phyloP scores from a whole-genome alignment of 805 yeast genomes.

The Zygoascus biomembranicola region DNA sequence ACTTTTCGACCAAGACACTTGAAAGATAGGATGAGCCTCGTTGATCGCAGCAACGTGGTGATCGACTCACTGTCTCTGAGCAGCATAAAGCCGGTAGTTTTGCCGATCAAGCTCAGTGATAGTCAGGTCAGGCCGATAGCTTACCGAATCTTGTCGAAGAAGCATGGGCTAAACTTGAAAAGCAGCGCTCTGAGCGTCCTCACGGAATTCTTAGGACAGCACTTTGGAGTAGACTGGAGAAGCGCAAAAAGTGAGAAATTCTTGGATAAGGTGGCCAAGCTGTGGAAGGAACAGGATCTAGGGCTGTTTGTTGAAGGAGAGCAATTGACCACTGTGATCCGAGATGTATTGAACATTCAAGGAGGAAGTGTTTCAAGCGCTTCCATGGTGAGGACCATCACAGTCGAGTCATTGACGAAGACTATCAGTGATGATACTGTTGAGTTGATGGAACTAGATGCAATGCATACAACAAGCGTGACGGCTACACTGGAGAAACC shows the following conservation, averaged over 20 bases:
- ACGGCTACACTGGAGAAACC: background rate
- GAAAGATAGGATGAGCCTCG: background rate
- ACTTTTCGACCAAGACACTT: background rate
- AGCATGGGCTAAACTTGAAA: constrained; percentile 84
- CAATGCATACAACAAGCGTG: background rate
- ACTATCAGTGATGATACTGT: background rate
- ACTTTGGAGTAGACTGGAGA: constrained; percentile 84
- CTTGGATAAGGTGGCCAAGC: constrained; percentile 67
- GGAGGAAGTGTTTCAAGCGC: background rate
- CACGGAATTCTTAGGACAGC: constrained; percentile 66
- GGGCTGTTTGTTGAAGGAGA: constrained; percentile 79
- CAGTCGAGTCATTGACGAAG: background rate
- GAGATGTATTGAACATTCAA: constrained; percentile 16
- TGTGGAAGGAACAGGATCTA: constrained; percentile 85
- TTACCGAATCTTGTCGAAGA: constrained; percentile 80
- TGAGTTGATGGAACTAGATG: background rate
- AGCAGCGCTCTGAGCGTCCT: constrained; percentile 70
- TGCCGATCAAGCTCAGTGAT: constrained; percentile 74
- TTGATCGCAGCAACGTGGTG: background rate
- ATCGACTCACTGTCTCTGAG: background rate
- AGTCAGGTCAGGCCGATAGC: constrained; percentile 86
- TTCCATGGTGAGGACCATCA: background rate
- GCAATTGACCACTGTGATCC: constrained; percentile 54
- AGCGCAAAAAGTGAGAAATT: constrained; percentile 51
- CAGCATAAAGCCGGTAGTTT: constrained; percentile 30